Percentiles rank a stretch among this genome's conserved stretches.
phyloP scores from a whole-genome alignment of 2,329 filamentous ascomycete genomes.

The Colletotrichum destructivum region DNA sequence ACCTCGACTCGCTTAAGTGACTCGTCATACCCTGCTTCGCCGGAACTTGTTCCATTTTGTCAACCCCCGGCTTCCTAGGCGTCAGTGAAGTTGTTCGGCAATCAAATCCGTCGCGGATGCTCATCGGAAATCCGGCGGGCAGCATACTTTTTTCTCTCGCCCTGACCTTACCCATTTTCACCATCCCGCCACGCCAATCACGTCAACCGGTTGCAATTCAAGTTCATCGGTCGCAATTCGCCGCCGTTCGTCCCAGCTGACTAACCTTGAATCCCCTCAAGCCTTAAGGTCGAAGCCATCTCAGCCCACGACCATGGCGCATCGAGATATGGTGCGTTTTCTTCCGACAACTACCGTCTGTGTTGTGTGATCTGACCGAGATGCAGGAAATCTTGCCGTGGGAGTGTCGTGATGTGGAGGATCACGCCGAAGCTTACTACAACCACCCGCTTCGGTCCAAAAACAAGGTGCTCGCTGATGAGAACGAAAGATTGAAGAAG shows the following conservation, averaged over 20 bases:
- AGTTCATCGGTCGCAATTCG: background rate
- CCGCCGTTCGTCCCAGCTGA: conserved; percentile 7
- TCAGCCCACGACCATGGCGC: conserved; percentile 19
- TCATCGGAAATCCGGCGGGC: background rate
- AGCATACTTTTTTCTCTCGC: background rate
- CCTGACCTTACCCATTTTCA: background rate
- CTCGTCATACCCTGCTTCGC: conserved; percentile 12
- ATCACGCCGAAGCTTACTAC: conserved; percentile 64
- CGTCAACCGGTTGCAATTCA: background rate
- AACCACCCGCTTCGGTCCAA: conserved; percentile 64
- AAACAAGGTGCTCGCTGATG: conserved; percentile 62
- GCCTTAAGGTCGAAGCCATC: background rate
- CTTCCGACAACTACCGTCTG: background rate
- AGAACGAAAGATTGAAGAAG: conserved; percentile 66
- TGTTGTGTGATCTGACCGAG: conserved; percentile 17
- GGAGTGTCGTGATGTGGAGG: conserved; percentile 68
- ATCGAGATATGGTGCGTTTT: conserved; percentile 29
- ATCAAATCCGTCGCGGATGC: background rate
- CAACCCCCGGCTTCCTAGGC: background rate
- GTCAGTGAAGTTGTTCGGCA: conserved; percentile 6
- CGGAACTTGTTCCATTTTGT: conserved; percentile 12
- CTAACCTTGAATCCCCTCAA: conserved; percentile 2
- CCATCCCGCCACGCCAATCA: conserved; percentile 4
- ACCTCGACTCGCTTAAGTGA: conserved; percentile 17
- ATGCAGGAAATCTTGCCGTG: conserved; percentile 57